Evolutionary conservation across 495 filamentous ascomycete genomes (phyloP).

Genomic region (Neurospora sublineolata): DNA sequence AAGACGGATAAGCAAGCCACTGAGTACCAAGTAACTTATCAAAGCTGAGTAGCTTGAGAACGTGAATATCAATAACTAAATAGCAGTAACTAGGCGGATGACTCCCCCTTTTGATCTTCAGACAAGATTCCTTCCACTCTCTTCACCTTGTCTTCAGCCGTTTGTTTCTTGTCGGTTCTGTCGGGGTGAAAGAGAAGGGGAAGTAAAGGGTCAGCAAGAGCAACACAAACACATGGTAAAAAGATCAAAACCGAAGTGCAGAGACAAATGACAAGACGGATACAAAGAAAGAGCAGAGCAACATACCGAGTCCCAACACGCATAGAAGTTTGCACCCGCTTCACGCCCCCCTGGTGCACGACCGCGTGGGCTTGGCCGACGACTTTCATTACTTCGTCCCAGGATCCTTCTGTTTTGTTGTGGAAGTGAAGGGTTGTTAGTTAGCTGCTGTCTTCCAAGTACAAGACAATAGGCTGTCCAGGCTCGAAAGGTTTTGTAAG

Average conservation of each 20-base stretch:
- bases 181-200: not conserved
- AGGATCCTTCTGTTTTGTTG: constrained; percentile 53
- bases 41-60: not conserved
- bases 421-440: no score
- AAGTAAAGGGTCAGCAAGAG: not conserved
- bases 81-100: not conserved
- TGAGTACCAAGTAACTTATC: no score
- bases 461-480: no score
- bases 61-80: not conserved
- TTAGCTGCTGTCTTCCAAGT: no score
- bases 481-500: no score
- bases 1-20: not conserved
- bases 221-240: not conserved
- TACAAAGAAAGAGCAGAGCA: no score
- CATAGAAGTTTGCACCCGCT: constrained; percentile 83
- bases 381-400: constrained; percentile 78
- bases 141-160: constrained; percentile 36
- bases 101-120: constrained; percentile 1
- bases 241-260: not conserved
- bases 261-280: no score
- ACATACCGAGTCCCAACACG: constrained; percentile 69
- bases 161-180: constrained; percentile 39
- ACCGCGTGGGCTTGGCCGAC: constrained; percentile 85
- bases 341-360: constrained; percentile 69
- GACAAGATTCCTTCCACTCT: constrained; percentile 33